Conservation (phyloP, 768 basidiomycete genomes). For the Rhodotorula taiwanensis region DNA sequence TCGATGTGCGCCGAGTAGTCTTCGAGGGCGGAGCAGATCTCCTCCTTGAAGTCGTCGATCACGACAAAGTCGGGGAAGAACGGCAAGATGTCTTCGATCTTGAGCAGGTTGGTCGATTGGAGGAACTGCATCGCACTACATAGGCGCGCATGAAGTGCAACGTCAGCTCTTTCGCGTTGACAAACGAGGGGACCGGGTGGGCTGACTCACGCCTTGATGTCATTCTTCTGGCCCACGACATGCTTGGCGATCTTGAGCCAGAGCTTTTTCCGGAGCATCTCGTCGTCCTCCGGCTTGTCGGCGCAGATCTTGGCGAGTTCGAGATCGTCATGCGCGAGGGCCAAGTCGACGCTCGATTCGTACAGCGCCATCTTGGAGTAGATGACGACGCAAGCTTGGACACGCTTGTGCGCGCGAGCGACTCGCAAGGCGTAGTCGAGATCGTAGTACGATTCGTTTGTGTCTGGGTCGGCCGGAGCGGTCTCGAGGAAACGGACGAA, state of each 20-base stretch:
- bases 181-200: too few relatives aligned
- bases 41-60: constrained; percentile 98
- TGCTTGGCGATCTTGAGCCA: constrained; percentile 99
- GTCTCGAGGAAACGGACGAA: constrained; percentile 65
- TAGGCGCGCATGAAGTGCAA: too few relatives aligned
- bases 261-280: constrained; percentile 75
- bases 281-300: constrained; percentile 79
- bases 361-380: constrained; percentile 96
- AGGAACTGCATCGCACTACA: constrained; percentile 93
- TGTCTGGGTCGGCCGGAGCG: constrained; percentile 73
- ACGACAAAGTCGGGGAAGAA: constrained; percentile 99
- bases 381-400: constrained; percentile 87
- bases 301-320: constrained; percentile 93
- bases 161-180: too few relatives aligned
- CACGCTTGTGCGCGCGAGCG: constrained; percentile 73
- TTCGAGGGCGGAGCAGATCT: constrained; percentile 91
- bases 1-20: constrained; percentile 90
- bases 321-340: constrained; percentile 85
- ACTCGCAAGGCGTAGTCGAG: constrained; percentile 91
- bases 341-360: constrained; percentile 93
- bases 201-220: constrained; percentile 90
- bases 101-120: constrained; percentile 86
- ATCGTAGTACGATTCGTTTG: constrained; percentile 85
- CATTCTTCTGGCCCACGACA: constrained; percentile 95
- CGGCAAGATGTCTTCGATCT: constrained; percentile 96